A percentile compares a stretch with the other conserved stretches of the same genome.
Evolutionary conservation across 2,329 filamentous ascomycete genomes (phyloP).

Genomic region (Endoconidiophora laricicola): DNA sequence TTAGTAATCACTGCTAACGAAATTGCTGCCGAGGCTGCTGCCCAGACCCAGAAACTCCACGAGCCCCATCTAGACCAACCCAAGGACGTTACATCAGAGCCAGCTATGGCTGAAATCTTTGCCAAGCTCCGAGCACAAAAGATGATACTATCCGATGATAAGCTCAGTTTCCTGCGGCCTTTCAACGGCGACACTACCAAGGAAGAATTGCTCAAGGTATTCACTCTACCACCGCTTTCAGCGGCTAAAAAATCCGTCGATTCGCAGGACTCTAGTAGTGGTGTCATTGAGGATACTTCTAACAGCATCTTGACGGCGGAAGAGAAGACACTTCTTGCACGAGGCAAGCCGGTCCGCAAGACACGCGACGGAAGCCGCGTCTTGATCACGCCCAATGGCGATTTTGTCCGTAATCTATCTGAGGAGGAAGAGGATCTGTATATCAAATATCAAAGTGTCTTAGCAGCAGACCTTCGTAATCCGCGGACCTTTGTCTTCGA

Average conservation of each 20-base stretch:
- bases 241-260: not conserved
- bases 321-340: slow-evolving; percentile 37
- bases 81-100: slow-evolving; percentile 1
- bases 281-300: not conserved
- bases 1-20: slow-evolving; percentile 6
- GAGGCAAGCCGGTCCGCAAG: slow-evolving; percentile 43
- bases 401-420: slow-evolving; percentile 57
- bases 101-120: slow-evolving; percentile 2
- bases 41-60: slow-evolving; percentile 2
- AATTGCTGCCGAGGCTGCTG: slow-evolving; percentile 1
- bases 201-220: slow-evolving; percentile 2
- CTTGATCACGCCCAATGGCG: slow-evolving; percentile 59
- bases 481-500: slow-evolving; percentile 40
- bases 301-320: slow-evolving; percentile 30
- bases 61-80: not conserved
- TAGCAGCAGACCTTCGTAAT: slow-evolving; percentile 32
- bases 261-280: not conserved
- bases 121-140: not conserved
- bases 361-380: slow-evolving; percentile 42
- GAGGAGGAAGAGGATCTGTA: slow-evolving; percentile 54
- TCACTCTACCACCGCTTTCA: not conserved
- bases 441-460: slow-evolving; percentile 46
- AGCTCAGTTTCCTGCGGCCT: slow-evolving; percentile 23
- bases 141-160: slow-evolving; percentile 17
- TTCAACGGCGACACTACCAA: slow-evolving; percentile 17